Evolutionary conservation across 2,329 filamentous ascomycete genomes (phyloP).

Genomic region (Pseudocercospora crystallina): DNA sequence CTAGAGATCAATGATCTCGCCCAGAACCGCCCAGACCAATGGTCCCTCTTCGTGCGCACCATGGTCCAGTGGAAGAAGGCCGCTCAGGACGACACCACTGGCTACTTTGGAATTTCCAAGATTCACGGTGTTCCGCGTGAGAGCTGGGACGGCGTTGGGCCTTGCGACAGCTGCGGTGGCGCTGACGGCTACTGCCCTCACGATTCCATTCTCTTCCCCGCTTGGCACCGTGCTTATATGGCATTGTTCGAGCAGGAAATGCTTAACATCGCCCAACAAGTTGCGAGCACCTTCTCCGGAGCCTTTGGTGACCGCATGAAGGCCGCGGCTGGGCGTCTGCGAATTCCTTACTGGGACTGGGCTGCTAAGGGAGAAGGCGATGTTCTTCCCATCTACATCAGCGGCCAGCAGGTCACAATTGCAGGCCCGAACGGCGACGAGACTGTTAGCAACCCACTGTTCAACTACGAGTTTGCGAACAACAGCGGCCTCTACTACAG

Average conservation of each 20-base stretch:
- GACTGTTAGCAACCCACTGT: conserved; percentile 32
- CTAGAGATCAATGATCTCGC: conserved; percentile 23
- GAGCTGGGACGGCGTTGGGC: conserved; percentile 24
- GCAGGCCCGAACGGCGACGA: conserved; percentile 27
- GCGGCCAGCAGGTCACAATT: conserved; percentile 25
- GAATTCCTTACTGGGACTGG: conserved; percentile 33
- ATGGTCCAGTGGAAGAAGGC: conserved; percentile 17
- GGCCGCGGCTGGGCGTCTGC: conserved; percentile 27
- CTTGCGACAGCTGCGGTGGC: conserved; percentile 20
- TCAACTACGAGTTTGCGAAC: conserved; percentile 25
- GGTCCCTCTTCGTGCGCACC: conserved; percentile 23
- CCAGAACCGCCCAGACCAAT: conserved; percentile 17
- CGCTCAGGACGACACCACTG: conserved; percentile 8
- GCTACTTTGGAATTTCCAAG: conserved; percentile 26
- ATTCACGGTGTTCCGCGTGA: conserved; percentile 30
- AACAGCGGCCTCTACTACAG: conserved; percentile 28
- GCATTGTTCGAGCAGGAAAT: conserved; percentile 31
- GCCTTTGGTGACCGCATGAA: conserved; percentile 25
- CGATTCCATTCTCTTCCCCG: conserved; percentile 28
- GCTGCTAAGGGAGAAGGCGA: conserved; percentile 23
- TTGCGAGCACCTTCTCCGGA: conserved; percentile 28
- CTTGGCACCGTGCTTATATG: conserved; percentile 31
- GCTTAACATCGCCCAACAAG: conserved; percentile 20
- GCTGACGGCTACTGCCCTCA: conserved; percentile 30
- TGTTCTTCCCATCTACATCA: conserved; percentile 27